Base-by-base conservation (phyloP, 1,139 yeast species). In the Pneumocystis oryctolagi region DNA sequence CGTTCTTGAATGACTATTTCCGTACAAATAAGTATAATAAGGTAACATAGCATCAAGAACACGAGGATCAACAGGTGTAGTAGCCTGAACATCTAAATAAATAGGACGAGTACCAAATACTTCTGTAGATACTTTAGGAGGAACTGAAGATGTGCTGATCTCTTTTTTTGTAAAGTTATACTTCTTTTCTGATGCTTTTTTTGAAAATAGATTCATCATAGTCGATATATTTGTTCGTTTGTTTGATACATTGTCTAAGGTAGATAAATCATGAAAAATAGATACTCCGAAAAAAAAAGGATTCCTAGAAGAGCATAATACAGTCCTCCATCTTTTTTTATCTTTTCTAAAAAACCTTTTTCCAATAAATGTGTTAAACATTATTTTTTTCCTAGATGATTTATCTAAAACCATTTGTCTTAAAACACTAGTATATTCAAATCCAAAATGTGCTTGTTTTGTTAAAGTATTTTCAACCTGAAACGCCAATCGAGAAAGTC, bases 61-160 rank as follows among this genome's bases (percentile, higher is more conserved):
- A 66, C 99, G 80, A 47, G 98, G 98, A 72, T 92, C 99, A 3
- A 95, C 88, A 18, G 97, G 98, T 0, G 99, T 92, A 0, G 99
- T 92, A 35, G 98, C 97, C 74, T 90, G 97, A 81, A 89, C 89
- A 72, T 90, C 97, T 72, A 90, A 77, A 74, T 90, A 90, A 66
- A 90, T 90, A 4, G 97, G 97, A 70, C 96, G 81, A 14, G 85
- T 79, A 2, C 59, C 59, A 8, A 14, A 2, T 1, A 28, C 12
- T 9, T n/a, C 14, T 16, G n/a, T 37, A 37, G 40, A 37, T 37
- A 18, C 5, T 2, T 37, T 37, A 8, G 40, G 18, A 16, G 18
- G 40, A 14, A 2, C 9, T 3, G 12, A 8, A 2, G 9, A 14
- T n/a, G n/a, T n/a, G n/a, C n/a, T n/a, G 9, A 34, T 34, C 37